Base-by-base conservation (phyloP, 257 asterid species). In the Orobanche coerulescens region DNA sequence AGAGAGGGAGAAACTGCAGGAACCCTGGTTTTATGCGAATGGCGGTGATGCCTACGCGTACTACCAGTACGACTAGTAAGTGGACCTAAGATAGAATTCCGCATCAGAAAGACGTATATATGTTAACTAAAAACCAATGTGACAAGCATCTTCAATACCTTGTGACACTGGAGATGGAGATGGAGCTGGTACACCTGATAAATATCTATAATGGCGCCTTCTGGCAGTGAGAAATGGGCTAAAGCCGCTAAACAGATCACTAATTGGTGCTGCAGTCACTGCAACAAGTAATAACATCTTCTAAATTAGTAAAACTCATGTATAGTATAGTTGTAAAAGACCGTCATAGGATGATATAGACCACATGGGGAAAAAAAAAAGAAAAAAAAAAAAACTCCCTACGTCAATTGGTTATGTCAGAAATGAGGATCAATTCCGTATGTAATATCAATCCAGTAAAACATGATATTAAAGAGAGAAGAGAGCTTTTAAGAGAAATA, bases 1-100 rank as follows among this genome's bases (percentile, higher is more conserved):
- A 94, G 95, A 73, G 95, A 72, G 43, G 96, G 97, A 67, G 98
- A 81, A 72, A 76, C 62, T 48, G 75, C 75, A 55, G 4, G 87
- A 44, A 64, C 64, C 68, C 73, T 78, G 56, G 34, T 42, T 64
- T 70, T 77, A 52, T 39, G 89, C 61, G 48, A 79, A 68, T 47
- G 94, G 65, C 42, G 81, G 59, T 1, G 83, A 71, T 60, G 86
- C 67, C 78, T 71, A 56, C 55, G 82, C 57, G 51, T 77, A 69
- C 74, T 64, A 62, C 68, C 76, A 71, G 75, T 40, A 31, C 90
- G 85, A 76, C 81, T 58, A 39, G 83, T 7, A 73, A 53, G 46
- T 15, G 84, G 84, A 55, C 80, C 95, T 82, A 73, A 60, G 61
- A 58, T 43, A 63, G 43, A 81, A 33, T 60, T 65, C 33, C 59